These are phyloP conservation scores for Codiaeum variegatum DNA, from an alignment of 441 rosid species.

Conservation along the genomic window DNA sequence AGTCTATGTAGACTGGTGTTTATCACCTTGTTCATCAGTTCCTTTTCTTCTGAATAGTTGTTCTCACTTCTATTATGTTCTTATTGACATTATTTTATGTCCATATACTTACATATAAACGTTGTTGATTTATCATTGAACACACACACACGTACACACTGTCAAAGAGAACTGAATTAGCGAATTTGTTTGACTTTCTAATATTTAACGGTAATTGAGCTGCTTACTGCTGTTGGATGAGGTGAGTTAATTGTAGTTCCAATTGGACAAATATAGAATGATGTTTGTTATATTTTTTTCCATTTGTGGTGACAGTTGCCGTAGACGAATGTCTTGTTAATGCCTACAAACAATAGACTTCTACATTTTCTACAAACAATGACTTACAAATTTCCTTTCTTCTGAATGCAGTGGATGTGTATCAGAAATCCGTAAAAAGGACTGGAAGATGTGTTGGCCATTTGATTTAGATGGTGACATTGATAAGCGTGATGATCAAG, in stretches of 20 bases:
- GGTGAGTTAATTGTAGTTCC: background rate
- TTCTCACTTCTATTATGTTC: background rate
- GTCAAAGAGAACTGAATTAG: background rate
- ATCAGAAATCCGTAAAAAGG: slow-evolving; percentile 60
- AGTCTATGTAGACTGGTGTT: background rate
- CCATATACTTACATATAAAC: background rate
- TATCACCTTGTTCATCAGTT: background rate
- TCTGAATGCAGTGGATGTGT: slow-evolving; percentile 68
- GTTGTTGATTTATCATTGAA: background rate
- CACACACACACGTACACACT: background rate
- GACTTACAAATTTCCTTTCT: slow-evolving; percentile 13
- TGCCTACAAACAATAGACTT: slow-evolving; percentile 8
- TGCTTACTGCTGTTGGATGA: background rate
- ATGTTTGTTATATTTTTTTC: background rate
- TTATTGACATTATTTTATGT: background rate
- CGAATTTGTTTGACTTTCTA: background rate
- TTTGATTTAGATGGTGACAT: slow-evolving; percentile 42
- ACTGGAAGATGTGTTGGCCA: slow-evolving; percentile 69
- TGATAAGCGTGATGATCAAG: slow-evolving; percentile 32
- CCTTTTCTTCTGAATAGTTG: background rate
- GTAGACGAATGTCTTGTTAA: background rate
- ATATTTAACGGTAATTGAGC: background rate
- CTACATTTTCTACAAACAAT: slow-evolving; percentile 1
- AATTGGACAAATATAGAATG: background rate
- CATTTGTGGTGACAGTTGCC: background rate